Conservation (phyloP, 2,329 filamentous ascomycete species). For the Monosporascus sp. region DNA sequence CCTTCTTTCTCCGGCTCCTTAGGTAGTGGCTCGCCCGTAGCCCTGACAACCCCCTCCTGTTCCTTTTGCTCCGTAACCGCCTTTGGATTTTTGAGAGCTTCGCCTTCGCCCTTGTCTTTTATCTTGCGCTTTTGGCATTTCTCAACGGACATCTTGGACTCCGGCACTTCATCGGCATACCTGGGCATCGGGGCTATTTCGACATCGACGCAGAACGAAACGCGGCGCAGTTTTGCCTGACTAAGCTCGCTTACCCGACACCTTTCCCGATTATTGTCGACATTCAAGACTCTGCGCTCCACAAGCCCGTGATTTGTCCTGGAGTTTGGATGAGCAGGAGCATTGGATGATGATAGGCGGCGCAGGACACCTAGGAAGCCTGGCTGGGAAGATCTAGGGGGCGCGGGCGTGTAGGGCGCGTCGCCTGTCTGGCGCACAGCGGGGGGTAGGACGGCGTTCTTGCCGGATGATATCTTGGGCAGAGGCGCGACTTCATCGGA, state of each 20-base stretch:
- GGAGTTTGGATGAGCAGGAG: conserved; percentile 41
- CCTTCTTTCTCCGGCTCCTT: conserved; percentile 36
- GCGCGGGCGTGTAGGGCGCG: conserved; percentile 67
- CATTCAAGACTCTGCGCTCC: conserved; percentile 75
- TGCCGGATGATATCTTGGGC: conserved; percentile 44
- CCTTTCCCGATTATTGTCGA: conserved; percentile 73
- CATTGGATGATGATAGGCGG: conserved; percentile 67
- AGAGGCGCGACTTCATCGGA: conserved; percentile 36
- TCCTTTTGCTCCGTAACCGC: conserved; percentile 55
- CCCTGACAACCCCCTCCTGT: conserved; percentile 36
- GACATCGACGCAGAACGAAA: conserved; percentile 95
- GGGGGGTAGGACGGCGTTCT: conserved; percentile 56
- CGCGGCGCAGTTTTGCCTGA: conserved; percentile 73
- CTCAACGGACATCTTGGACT: conserved; percentile 43
- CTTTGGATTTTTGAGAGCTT: conserved; percentile 64
- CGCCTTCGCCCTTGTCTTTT: conserved; percentile 67
- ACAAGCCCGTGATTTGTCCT: conserved; percentile 64
- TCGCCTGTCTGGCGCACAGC: conserved; percentile 52
- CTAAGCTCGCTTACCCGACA: conserved; percentile 76
- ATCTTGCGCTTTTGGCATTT: conserved; percentile 59
- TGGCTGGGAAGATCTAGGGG: conserved; percentile 61
- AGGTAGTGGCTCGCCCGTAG: conserved; percentile 32
- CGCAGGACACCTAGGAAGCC: conserved; percentile 80
- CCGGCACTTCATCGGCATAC: conserved; percentile 59
- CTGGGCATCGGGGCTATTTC: conserved; percentile 87